Conservation (phyloP, 2,329 filamentous ascomycete genomes). For the Furcasterigmium sp. region DNA sequence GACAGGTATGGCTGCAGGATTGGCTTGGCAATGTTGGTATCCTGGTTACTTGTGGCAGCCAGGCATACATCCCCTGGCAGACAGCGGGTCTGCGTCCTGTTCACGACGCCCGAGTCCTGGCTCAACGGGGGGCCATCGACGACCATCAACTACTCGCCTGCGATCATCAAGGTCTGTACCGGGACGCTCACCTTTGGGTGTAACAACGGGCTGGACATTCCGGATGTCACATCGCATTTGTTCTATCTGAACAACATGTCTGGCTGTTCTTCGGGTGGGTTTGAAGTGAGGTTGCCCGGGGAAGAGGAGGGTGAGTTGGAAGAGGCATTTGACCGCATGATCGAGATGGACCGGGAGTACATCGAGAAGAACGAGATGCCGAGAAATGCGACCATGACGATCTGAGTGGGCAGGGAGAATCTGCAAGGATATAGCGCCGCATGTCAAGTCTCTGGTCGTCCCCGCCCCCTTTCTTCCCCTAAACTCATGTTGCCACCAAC, state of each 20-base stretch:
- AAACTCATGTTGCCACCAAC: too few species aligned
- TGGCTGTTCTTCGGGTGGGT: conserved; percentile 25
- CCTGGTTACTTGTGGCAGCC: too few species aligned
- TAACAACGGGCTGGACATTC: conserved; percentile 42
- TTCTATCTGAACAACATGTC: conserved; percentile 42
- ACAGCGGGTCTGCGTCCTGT: too few species aligned
- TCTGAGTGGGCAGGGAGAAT: too few species aligned
- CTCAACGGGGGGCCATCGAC: conserved; percentile 31
- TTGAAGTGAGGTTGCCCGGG: not conserved
- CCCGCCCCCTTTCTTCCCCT: too few species aligned
- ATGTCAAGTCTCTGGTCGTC: too few species aligned
- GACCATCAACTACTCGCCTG: conserved; percentile 28
- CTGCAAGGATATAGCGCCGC: too few species aligned
- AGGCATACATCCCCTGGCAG: too few species aligned
- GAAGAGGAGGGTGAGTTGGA: not conserved
- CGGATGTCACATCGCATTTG: conserved; percentile 39
- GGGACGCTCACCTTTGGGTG: conserved; percentile 42
- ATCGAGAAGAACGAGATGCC: not conserved
- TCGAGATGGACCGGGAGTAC: not conserved
- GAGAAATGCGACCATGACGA: too few species aligned
- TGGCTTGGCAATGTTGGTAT: too few species aligned
- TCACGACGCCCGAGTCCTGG: conserved; percentile 65
- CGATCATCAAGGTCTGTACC: conserved; percentile 39
- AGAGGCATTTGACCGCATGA: not conserved
- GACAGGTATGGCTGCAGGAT: too few species aligned